A percentile compares a stretch with the other conserved stretches of the same genome.
Evolutionary conservation across 495 filamentous ascomycete species (phyloP).

Genomic region (Aspergillus wentii): DNA sequence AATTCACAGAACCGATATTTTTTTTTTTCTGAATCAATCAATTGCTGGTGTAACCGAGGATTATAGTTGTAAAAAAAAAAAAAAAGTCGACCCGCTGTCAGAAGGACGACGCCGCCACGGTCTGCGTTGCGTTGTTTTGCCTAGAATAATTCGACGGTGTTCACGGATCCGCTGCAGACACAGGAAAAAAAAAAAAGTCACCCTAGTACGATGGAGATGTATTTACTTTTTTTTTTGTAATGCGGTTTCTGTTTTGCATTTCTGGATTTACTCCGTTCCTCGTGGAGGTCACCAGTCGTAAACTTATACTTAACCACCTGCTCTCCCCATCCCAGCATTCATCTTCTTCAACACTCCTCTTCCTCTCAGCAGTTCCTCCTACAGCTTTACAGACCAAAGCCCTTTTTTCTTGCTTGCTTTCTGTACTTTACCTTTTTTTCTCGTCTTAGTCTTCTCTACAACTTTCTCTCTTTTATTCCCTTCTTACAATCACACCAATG

Average conservation of each 20-base stretch:
- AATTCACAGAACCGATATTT: no score
- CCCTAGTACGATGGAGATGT: no score
- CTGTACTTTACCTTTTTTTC: constrained; percentile 5
- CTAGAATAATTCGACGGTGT: neutral
- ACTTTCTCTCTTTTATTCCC: neutral
- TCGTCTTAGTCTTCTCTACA: neutral
- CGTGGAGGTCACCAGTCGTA: no score
- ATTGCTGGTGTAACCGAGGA: constrained; percentile 10
- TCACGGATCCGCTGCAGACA: no score
- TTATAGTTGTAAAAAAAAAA: constrained; percentile 4
- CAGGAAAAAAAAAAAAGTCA: neutral
- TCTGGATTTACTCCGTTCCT: no score
- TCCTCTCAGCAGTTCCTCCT: constrained; percentile 1
- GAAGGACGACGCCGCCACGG: constrained; percentile 12
- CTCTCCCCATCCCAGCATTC: no score
- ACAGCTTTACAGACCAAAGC: neutral
- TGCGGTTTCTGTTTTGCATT: no score
- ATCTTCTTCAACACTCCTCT: neutral
- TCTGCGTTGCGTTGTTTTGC: constrained; percentile 1
- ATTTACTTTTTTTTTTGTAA: no score
- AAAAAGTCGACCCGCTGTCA: constrained; percentile 18
- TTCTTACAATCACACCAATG: constrained; percentile 9
- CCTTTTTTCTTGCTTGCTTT: neutral
- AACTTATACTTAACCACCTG: no score
- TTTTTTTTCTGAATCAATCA: constrained; percentile 1